Percentiles rank a stretch among this genome's conserved stretches.
Conservation (phyloP, 768 basidiomycete genomes). For the Guyanaporus albipodus region DNA sequence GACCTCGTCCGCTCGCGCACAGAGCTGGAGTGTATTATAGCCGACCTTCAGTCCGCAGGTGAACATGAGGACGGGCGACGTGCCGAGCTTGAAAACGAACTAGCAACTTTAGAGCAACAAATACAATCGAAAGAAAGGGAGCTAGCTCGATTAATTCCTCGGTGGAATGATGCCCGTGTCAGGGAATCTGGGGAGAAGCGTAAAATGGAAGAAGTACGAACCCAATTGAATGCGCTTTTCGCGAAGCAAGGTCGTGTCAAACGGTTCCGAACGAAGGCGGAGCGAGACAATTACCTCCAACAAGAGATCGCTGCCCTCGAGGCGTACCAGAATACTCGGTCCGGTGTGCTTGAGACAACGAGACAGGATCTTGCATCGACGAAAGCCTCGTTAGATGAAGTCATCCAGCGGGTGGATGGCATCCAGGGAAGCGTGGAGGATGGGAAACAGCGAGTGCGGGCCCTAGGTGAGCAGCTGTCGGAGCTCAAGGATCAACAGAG, state of each 20-base stretch:
- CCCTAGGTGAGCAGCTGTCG: slow-evolving; percentile 57
- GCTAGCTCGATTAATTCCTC: slow-evolving; percentile 61
- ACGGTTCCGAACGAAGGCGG: slow-evolving; percentile 77
- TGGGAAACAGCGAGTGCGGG: slow-evolving; percentile 51
- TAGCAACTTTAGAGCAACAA: slow-evolving; percentile 53
- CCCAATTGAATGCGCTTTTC: slow-evolving; percentile 69
- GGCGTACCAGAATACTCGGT: slow-evolving; percentile 54
- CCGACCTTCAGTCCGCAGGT: slow-evolving; percentile 68
- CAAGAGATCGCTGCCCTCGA: slow-evolving; percentile 73
- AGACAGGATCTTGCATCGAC: slow-evolving; percentile 47
- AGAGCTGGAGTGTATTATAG: slow-evolving; percentile 79
- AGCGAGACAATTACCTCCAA: slow-evolving; percentile 80
- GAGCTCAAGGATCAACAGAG: slow-evolving; percentile 63
- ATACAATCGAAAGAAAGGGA: slow-evolving; percentile 60
- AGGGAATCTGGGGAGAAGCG: slow-evolving; percentile 54
- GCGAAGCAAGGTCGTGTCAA: slow-evolving; percentile 88
- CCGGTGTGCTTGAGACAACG: slow-evolving; percentile 50
- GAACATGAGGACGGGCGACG: slow-evolving; percentile 63
- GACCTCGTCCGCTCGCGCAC: slow-evolving; percentile 84
- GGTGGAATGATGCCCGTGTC: slow-evolving; percentile 59
- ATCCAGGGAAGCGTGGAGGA: slow-evolving; percentile 63
- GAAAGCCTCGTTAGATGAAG: slow-evolving; percentile 45
- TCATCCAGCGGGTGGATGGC: slow-evolving; percentile 56
- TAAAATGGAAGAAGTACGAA: slow-evolving; percentile 69
- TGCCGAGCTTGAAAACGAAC: slow-evolving; percentile 59